Conservation (phyloP, 2,329 filamentous ascomycete genomes). For the Tothia fuscella region DNA sequence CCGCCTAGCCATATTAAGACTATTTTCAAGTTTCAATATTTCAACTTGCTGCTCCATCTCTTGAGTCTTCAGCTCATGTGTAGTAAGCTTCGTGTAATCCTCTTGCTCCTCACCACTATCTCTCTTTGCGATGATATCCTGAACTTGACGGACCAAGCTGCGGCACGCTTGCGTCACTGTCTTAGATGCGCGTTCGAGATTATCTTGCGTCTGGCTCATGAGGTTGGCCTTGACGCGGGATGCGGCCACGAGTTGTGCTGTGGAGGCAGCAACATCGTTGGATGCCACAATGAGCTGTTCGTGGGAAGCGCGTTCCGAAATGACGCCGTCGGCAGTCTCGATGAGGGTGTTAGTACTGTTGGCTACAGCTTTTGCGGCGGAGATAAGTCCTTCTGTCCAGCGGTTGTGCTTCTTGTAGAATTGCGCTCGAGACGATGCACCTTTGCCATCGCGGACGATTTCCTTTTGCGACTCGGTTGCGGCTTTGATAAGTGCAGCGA, state of each 20-base stretch:
- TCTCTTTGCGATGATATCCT: constrained; percentile 82
- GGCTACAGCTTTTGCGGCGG: constrained; percentile 91
- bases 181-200: constrained; percentile 80
- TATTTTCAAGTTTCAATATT: constrained; percentile 89
- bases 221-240: constrained; percentile 94
- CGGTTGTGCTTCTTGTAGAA: constrained; percentile 99
- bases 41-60: constrained; percentile 99
- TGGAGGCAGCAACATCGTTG: constrained; percentile 92
- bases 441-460: constrained; percentile 87
- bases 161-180: constrained; percentile 84
- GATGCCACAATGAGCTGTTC: constrained; percentile 97
- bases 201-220: constrained; percentile 94
- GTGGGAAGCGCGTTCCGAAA: constrained; percentile 80
- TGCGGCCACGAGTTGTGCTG: constrained; percentile 90
- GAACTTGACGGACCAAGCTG: constrained; percentile 80
- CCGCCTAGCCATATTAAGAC: constrained; percentile 64
- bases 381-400: constrained; percentile 97
- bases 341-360: constrained; percentile 90
- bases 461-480: constrained; percentile 89
- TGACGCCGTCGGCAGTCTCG: constrained; percentile 92
- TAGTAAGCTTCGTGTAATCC: constrained; percentile 78
- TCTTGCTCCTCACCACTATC: constrained; percentile 70
- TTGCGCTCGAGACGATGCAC: constrained; percentile 73
- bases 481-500: constrained; percentile 87
- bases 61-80: constrained; percentile 94